These are phyloP conservation scores for Hymenoscyphus fraxineus DNA, from an alignment of 2,329 filamentous ascomycete genomes.

Conservation along the genomic window DNA sequence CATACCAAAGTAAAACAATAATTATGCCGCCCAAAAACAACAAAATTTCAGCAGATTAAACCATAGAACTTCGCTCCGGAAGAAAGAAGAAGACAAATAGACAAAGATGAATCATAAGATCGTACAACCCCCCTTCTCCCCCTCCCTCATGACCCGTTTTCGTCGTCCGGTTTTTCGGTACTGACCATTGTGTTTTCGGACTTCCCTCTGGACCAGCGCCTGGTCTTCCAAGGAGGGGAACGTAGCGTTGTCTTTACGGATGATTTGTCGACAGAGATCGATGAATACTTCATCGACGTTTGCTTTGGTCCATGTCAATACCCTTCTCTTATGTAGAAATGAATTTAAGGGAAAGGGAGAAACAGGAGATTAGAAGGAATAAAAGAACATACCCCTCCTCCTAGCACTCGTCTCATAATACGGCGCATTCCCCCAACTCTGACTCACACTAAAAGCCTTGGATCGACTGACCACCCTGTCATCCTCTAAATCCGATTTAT, in stretches of 20 bases:
- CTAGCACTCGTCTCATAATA: slow-evolving; percentile 71
- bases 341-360: no score
- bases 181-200: not conserved
- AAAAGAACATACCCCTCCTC: slow-evolving; percentile 42
- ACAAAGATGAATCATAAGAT: slow-evolving; percentile 14
- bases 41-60: no score
- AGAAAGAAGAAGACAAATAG: not conserved
- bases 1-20: no score
- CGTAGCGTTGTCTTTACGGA: slow-evolving; percentile 49
- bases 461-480: slow-evolving; percentile 63
- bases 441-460: slow-evolving; percentile 62
- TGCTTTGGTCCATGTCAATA: slow-evolving; percentile 29
- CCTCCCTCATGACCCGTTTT: slow-evolving; percentile 2
- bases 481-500: slow-evolving; percentile 71
- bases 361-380: not conserved
- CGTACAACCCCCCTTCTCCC: slow-evolving; percentile 12
- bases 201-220: not conserved
- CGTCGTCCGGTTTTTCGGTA: slow-evolving; percentile 2
- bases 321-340: not conserved
- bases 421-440: slow-evolving; percentile 67
- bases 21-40: no score
- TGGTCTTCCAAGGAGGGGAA: not conserved
- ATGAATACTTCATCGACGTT: slow-evolving; percentile 72
- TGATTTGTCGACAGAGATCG: slow-evolving; percentile 64
- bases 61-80: no score